Evolutionary conservation across 768 basidiomycete species (phyloP), one percentile per base, ranked within the genome.

Genomic region (Russula sp.): DNA sequence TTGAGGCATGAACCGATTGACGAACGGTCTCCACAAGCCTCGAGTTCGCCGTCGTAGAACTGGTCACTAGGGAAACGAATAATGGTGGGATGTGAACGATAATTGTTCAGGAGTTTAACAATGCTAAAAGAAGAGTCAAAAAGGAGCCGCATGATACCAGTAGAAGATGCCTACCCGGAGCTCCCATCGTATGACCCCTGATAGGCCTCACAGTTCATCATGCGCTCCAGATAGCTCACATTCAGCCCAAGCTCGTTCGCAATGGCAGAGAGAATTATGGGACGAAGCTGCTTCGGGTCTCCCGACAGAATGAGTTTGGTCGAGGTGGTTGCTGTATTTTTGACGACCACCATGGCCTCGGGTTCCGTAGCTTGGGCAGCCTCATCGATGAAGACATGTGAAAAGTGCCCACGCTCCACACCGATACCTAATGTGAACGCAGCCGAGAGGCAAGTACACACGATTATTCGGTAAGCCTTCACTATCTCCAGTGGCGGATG

Each of bases 281-380:
- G 88, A 0, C 88, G 86, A 10, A 89, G 77, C 68, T 89, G 88
- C 73, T 85, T 86, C 0, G 83, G 87, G 69, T 90, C 88, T 0
- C 88, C 88, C 1, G 85, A 82, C 0, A 90, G 76, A 3, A 89
- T 72, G 28, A 89, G 73, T 54, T 83, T 85, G 0, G 87, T 89
- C 0, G 68, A 60, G 5, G 71, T 71, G 59, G 81, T 77, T 0
- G 84, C 82, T 72, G 87, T 77, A 0, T 82, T 83, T 74, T 85
- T 85, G 74, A 89, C 81, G 0, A 82, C 73, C 18, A 87, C 78
- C 73, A 87, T 84, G 0, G 78, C 78, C 71, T 89, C 87, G 0
- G 87, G 85, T 71, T 90, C 88, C 0, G 83, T 85, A 2, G 86
- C 86, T 69, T 90, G 87, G 0, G 85, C 87, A 0, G 87, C 87